Base-by-base conservation (phyloP, 257 asterid species). In the Rauvolfia tetraphylla region DNA sequence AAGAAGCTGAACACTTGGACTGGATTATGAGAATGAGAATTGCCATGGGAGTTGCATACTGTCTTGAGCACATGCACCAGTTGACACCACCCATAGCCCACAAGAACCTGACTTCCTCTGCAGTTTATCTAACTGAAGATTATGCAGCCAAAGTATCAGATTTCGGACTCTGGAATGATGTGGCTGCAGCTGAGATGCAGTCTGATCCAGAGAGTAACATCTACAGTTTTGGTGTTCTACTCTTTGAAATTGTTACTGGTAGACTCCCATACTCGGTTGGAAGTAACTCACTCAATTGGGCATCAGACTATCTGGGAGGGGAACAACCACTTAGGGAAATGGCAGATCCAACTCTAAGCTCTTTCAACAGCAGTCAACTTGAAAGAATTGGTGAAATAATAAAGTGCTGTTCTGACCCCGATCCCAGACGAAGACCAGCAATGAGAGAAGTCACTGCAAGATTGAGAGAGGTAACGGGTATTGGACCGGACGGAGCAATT, bases 31-130 rank as follows among this genome's bases (percentile, higher is more conserved):
- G 99, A 44, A 56, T 93, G 89, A 86, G 99, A 76, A 86, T 95
- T 54, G 87, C 87, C n/a, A 95, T 93, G 97, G 99, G 98, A 73
- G 81, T 86, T 61, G 89, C 95, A 3, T 95, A 93, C 84, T 95
- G 98, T 84, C 95, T 93, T 29, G 89, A 87, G 58, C 86, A 89
- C 87, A 88, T 93, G 93, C 97, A 93, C 81, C 92, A 85, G 57
- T 68, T 93, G 76, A 53, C 71, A 17, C 98, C 98, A 10, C 84
- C 95, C 1, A 33, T 90, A 72, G n/a, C 86, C 84, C 96, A 86
- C 85, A 72, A 65, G 72, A 93, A 86, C 82, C 68, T 95, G 77
- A 91, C 78, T 57, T 93, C 99, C 72, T 86, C 96, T 0, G 68
- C 95, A 1, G 80, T 93, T 44, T 88, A 89, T 72, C 81, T 95